A percentile compares a stretch with the other conserved stretches of the same genome.
Conservation (phyloP, 1,284 basidiomycete genomes). For the Malassezia caprae region DNA sequence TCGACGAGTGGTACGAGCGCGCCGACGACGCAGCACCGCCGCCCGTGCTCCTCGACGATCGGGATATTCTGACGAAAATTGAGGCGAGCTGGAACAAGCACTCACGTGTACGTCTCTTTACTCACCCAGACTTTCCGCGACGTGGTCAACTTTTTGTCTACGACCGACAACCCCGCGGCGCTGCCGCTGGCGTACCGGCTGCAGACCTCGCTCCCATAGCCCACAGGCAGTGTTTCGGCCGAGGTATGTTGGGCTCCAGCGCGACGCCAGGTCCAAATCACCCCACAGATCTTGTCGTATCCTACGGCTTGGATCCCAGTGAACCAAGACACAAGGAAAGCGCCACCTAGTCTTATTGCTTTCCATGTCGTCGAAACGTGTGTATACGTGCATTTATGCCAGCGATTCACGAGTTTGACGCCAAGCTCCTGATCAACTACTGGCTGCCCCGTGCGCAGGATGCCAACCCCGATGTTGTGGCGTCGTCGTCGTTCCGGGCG, state of each 20-base stretch:
- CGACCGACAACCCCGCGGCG: slow-evolving; percentile 46
- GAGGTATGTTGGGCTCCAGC: background rate
- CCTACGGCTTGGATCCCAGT: background rate
- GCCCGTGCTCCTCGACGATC: slow-evolving; percentile 8
- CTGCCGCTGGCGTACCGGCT: slow-evolving; percentile 40
- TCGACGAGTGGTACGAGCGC: slow-evolving; percentile 24
- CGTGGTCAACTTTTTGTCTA: slow-evolving; percentile 41
- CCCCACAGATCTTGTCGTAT: background rate
- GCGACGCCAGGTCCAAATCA: background rate
- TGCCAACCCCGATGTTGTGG: slow-evolving; percentile 31
- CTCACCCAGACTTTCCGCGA: slow-evolving; percentile 35
- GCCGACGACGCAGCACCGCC: slow-evolving; percentile 17
- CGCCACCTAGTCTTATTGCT: background rate
- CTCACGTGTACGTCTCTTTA: slow-evolving; percentile 16
- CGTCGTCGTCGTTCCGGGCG: slow-evolving; percentile 39
- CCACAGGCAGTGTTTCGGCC: background rate
- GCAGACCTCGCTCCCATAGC: slow-evolving; percentile 25
- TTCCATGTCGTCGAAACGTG: slow-evolving; percentile 19
- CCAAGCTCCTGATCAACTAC: slow-evolving; percentile 48
- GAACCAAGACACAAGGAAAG: background rate
- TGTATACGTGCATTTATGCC: background rate
- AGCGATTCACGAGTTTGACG: slow-evolving; percentile 47
- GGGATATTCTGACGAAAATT: slow-evolving; percentile 24
- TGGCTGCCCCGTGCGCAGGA: slow-evolving; percentile 45
- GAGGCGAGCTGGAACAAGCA: slow-evolving; percentile 36